phyloP scores from a whole-genome alignment of 805 yeast genomes.

The Wickerhamiella azyma region DNA sequence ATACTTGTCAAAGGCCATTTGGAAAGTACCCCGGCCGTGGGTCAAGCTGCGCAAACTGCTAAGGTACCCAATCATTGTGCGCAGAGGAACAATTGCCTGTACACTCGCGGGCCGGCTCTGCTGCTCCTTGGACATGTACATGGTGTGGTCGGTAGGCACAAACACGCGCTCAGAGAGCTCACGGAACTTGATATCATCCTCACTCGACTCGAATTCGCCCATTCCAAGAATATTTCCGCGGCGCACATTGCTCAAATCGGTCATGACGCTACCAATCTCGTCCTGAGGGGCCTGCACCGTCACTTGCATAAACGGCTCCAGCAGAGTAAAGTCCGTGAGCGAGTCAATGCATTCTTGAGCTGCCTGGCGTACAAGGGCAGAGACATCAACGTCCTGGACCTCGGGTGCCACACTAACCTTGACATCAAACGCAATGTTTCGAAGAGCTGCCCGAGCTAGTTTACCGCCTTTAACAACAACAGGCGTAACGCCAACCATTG shows the following conservation, averaged over 20 bases:
- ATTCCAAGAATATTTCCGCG: slow-evolving; percentile 61
- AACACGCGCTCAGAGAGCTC: slow-evolving; percentile 43
- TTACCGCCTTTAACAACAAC: slow-evolving; percentile 34
- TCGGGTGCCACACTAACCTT: slow-evolving; percentile 46
- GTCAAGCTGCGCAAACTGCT: slow-evolving; percentile 67
- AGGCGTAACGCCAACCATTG: slow-evolving; percentile 26
- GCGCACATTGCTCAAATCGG: slow-evolving; percentile 68
- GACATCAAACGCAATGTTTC: slow-evolving; percentile 45
- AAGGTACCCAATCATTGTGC: slow-evolving; percentile 83
- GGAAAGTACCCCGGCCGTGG: slow-evolving; percentile 76
- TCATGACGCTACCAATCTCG: slow-evolving; percentile 69
- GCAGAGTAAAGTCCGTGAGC: slow-evolving; percentile 33
- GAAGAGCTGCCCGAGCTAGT: slow-evolving; percentile 35
- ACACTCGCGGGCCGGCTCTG: slow-evolving; percentile 28
- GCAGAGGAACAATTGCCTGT: slow-evolving; percentile 70
- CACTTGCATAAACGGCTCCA: slow-evolving; percentile 84
- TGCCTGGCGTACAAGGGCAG: slow-evolving; percentile 35
- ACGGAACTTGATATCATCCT: slow-evolving; percentile 13
- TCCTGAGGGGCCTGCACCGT: slow-evolving; percentile 46
- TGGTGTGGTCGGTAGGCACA: slow-evolving; percentile 24
- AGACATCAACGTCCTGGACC: slow-evolving; percentile 27
- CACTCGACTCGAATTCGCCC: slow-evolving; percentile 39
- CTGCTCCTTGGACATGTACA: slow-evolving; percentile 30
- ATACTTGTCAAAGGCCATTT: slow-evolving; percentile 68
- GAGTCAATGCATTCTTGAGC: slow-evolving; percentile 28